Conservation (phyloP, 192 early-diverging fungal species). For the Podila epigama region DNA sequence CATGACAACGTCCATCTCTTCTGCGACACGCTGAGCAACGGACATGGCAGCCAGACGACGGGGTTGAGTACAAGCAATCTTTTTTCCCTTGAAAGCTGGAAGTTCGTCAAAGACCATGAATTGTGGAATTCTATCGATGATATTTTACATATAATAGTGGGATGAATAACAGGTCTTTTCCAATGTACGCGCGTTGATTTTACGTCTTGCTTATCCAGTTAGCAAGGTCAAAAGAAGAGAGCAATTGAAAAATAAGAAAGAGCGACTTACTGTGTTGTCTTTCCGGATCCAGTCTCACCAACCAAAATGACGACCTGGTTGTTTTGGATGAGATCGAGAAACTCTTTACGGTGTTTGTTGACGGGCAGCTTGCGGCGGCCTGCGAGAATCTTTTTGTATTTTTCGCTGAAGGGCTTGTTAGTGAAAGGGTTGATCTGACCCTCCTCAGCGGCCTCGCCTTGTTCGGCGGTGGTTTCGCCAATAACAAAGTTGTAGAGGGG, state of each 20-base stretch:
- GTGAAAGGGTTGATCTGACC: conserved; percentile 82
- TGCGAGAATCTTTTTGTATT: conserved; percentile 87
- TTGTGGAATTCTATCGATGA: conserved; percentile 85
- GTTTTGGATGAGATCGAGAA: conserved; percentile 89
- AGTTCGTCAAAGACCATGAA: conserved; percentile 92
- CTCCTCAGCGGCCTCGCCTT: conserved; percentile 83
- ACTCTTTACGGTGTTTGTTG: conserved; percentile 90
- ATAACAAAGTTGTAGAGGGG: conserved; percentile 64
- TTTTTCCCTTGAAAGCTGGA: conserved; percentile 85
- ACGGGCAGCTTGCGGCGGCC: conserved; percentile 93
- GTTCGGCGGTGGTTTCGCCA: conserved; percentile 83
- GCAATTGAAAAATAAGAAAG: background rate
- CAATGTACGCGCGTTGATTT: no score
- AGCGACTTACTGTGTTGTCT: conserved; percentile 90
- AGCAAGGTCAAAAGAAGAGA: background rate
- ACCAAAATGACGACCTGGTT: conserved; percentile 96
- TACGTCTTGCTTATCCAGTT: background rate
- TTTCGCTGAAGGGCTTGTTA: conserved; percentile 75
- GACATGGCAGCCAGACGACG: conserved; percentile 99
- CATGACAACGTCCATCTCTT: conserved; percentile 94
- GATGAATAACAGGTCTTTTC: no score
- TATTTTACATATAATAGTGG: background rate
- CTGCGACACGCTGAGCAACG: conserved; percentile 97
- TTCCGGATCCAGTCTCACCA: conserved; percentile 98
- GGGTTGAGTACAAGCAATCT: conserved; percentile 99